These are phyloP conservation scores for Diaporthe ilicicola DNA, from an alignment of 2,329 filamentous ascomycete species.

Conservation along the genomic window DNA sequence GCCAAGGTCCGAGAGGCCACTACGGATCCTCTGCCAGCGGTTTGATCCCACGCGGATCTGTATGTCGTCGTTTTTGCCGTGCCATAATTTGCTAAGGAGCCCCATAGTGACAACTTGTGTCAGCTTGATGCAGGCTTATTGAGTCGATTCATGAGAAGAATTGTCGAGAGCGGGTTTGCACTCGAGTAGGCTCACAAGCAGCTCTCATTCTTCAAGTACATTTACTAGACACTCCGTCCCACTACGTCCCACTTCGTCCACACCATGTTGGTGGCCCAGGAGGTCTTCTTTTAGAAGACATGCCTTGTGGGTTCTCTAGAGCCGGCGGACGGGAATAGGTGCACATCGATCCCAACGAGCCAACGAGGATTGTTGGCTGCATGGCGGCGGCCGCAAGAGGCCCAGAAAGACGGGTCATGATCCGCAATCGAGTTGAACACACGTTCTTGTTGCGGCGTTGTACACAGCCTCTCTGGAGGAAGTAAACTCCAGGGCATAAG, in stretches of 20 bases:
- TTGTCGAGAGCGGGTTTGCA: not conserved
- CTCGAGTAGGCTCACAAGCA: not conserved
- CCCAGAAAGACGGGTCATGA: not conserved
- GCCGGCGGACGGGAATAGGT: not conserved
- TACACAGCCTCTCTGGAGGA: not conserved
- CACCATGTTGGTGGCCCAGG: not conserved
- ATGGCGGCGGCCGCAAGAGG: conserved; percentile 18
- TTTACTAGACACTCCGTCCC: too few relatives aligned
- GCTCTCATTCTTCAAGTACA: conserved; percentile 5
- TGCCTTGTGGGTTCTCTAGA: not conserved
- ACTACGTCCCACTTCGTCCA: not conserved
- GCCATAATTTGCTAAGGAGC: not conserved
- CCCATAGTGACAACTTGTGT: conserved; percentile 1
- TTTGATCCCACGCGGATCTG: not conserved
- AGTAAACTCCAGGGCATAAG: not conserved
- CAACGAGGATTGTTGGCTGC: conserved; percentile 8
- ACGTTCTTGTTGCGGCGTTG: not conserved
- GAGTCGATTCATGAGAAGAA: not conserved
- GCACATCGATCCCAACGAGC: conserved; percentile 7
- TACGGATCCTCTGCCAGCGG: not conserved
- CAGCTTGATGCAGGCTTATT: not conserved
- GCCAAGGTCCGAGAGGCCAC: conserved; percentile 7
- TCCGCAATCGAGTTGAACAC: not conserved
- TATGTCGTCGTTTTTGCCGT: not conserved
- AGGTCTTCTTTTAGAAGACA: not conserved